phyloP scores from a whole-genome alignment of 164 flowering plant species.

The Nelumbo lutea region DNA sequence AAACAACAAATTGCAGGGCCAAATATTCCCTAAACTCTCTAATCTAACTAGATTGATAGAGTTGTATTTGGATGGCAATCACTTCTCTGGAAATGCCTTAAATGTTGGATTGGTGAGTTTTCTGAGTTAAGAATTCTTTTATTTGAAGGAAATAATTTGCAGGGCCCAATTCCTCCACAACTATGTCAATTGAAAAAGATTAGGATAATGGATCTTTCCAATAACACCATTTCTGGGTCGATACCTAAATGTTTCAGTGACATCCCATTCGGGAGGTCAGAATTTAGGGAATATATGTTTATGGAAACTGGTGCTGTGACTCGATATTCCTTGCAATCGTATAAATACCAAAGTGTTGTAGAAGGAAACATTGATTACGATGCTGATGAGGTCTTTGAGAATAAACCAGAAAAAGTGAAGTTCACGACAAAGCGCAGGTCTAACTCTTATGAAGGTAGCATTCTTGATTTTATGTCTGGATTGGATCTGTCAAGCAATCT shows the following conservation, averaged over 20 bases:
- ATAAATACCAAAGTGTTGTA: neutral
- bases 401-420: conserved; percentile 1
- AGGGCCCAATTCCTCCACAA: neutral
- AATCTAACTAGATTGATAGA: neutral
- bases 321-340: neutral
- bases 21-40: neutral
- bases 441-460: conserved; percentile 5
- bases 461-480: conserved; percentile 9
- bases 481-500: conserved; percentile 23
- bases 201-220: conserved; percentile 2
- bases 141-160: conserved; percentile 1
- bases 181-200: neutral
- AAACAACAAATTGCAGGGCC: conserved; percentile 3
- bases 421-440: conserved; percentile 12
- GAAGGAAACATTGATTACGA: neutral
- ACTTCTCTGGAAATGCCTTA: conserved; percentile 1
- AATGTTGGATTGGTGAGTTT: neutral
- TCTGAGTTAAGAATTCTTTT: conserved; percentile 1
- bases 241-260: conserved; percentile 1
- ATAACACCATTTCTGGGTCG: conserved; percentile 2
- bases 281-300: too few relatives aligned
- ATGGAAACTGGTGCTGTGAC: neutral
- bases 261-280: neutral
- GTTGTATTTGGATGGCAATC: conserved; percentile 6
- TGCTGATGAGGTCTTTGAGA: neutral